Conservation (phyloP, 129 eudicot genomes). For the Tagetes patula region DNA sequence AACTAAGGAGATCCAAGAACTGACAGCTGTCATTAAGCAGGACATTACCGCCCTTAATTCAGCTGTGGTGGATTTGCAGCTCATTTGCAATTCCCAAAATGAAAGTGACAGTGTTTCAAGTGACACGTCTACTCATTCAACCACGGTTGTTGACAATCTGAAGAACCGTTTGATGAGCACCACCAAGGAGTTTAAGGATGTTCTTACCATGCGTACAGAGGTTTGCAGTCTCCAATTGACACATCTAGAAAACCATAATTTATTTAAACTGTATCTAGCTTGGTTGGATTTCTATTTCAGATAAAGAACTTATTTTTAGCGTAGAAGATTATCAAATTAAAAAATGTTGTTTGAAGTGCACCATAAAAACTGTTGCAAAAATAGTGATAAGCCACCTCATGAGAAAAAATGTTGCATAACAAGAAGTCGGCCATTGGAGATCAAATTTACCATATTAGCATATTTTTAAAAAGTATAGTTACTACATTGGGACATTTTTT, state of each 20-base stretch:
- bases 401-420: too few relatives aligned
- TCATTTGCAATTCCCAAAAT: conserved; percentile 40
- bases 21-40: conserved; percentile 12
- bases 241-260: background rate
- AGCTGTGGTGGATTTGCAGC: conserved; percentile 2
- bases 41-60: conserved; percentile 9
- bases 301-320: background rate
- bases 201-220: conserved; percentile 94
- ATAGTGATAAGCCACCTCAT: too few relatives aligned
- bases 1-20: conserved; percentile 12
- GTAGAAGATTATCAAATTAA: background rate
- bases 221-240: conserved; percentile 31
- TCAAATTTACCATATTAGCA: too few relatives aligned
- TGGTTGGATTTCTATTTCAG: background rate
- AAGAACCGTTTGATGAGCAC: conserved; percentile 79
- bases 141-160: conserved; percentile 79
- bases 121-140: conserved; percentile 75
- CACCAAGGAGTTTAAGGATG: conserved; percentile 87
- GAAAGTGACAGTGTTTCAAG: conserved; percentile 64
- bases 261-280: background rate
- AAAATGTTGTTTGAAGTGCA: too few relatives aligned
- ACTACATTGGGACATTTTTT: too few relatives aligned
- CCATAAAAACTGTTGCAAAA: too few relatives aligned
- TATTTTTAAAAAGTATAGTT: too few relatives aligned
- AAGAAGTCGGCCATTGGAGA: too few relatives aligned